Conservation (phyloP, 1,284 basidiomycete species). For the Wolfiporia cocos region DNA sequence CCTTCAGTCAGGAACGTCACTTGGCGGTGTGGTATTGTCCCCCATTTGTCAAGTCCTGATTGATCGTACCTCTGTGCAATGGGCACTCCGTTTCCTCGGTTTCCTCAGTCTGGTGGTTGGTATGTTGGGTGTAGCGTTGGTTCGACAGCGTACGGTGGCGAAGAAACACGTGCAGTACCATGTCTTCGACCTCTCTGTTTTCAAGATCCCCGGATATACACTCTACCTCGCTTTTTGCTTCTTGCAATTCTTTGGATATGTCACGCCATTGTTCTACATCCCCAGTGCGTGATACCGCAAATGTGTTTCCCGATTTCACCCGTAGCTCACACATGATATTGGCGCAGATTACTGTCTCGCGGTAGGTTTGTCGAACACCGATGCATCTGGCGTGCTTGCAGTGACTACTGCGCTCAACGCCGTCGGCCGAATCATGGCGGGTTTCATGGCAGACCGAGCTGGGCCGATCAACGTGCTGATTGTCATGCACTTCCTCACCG, state of each 20-base stretch:
- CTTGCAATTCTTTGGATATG: conserved; percentile 3
- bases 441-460: conserved; percentile 4
- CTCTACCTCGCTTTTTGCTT: conserved; percentile 2
- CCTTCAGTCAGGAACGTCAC: conserved; percentile 2
- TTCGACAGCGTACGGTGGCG: conserved; percentile 1
- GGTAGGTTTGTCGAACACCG: conserved; percentile 1
- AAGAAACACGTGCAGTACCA: conserved; percentile 1
- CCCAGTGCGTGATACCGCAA: conserved; percentile 5
- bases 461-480: conserved; percentile 5
- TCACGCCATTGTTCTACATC: conserved; percentile 2
- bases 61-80: conserved; percentile 3
- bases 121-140: neutral
- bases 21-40: conserved; percentile 4
- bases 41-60: conserved; percentile 4
- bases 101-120: conserved; percentile 1
- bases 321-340: neutral
- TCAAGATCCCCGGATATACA: neutral
- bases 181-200: conserved; percentile 1
- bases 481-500: conserved; percentile 1
- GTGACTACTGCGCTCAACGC: conserved; percentile 2
- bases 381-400: conserved; percentile 4
- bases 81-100: conserved; percentile 3
- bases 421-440: conserved; percentile 2
- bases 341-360: conserved; percentile 2
- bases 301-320: neutral